Evolutionary conservation across 805 yeast species (phyloP), one percentile per base, ranked within the genome.

Genomic region (Maudiozyma turicensis): DNA sequence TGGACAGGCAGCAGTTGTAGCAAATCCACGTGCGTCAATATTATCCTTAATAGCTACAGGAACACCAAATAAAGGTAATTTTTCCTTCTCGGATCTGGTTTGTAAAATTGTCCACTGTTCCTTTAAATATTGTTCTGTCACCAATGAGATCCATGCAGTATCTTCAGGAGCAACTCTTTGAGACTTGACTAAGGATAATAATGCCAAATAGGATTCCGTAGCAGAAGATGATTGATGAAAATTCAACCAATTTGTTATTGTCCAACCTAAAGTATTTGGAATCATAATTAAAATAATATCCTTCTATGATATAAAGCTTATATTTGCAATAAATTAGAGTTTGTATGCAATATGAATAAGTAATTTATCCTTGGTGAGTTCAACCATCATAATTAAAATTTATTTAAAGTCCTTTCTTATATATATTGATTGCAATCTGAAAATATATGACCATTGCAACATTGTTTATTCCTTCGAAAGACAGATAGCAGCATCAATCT

Each of bases 1-100:
- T 0, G 97, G 96, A 65, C 98, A 93, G 2, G 96, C 98, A 13
- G 95, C 98, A 1, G 99, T 91, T 9, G 99, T 93, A 32, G 78
- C 73, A 55, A 86, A 77, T 5, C 84, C 86, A 54, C 76, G 77
- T 28, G 78, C 97, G 63, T 91, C 98, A 52, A 91, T 93, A 67
- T 93, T 91, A 67, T 91, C 99, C 66, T 91, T 91, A 43, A 91
- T 79, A 13, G 96, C 99, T 43, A 88, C 77, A 1, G 99, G 99
- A 3, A 93, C 98, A 66, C 98, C 98, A 61, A 82, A 91, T 30
- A 91, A 74, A 13, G 88, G 86, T 40, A 86, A 67, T 0, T 62
- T 50, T n/a, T 60, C 54, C 58, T 78, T 83, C 61, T 79, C 63
- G 20, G 76, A 68, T 59, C 75, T 77, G 13, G 86, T 75, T 60